phyloP scores from a whole-genome alignment of 1,284 basidiomycete species.

The Inonotus obliquus region DNA sequence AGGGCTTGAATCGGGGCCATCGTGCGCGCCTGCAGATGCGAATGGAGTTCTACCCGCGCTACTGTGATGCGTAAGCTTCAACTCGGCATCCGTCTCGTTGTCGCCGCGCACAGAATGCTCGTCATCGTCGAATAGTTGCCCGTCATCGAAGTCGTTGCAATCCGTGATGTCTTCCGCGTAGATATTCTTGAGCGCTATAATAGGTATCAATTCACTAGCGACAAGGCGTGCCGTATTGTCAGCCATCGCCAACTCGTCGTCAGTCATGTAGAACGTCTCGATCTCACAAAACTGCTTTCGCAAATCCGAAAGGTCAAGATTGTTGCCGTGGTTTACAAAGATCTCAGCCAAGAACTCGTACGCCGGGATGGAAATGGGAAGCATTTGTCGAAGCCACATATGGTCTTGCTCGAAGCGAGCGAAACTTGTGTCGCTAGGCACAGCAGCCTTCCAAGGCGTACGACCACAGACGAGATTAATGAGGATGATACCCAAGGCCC shows the following conservation, averaged over 20 bases:
- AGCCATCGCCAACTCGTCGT: constrained; percentile 2
- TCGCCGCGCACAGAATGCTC: neutral
- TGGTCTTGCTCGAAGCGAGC: constrained; percentile 43
- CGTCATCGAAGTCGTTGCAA: neutral
- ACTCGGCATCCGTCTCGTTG: neutral
- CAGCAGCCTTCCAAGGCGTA: constrained; percentile 65
- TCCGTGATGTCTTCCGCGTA: neutral
- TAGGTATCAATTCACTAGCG: constrained; percentile 10
- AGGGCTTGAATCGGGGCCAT: neutral
- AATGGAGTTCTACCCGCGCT: neutral
- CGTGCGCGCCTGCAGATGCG: neutral
- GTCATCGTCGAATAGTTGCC: constrained; percentile 4
- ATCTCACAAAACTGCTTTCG: constrained; percentile 23
- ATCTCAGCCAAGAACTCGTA: constrained; percentile 32
- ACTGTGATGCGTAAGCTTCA: neutral
- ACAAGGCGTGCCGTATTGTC: constrained; percentile 6
- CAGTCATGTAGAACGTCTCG: constrained; percentile 25
- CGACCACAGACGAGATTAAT: constrained; percentile 63
- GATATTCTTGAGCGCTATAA: constrained; percentile 1
- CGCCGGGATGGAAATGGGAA: constrained; percentile 41
- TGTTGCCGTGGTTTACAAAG: constrained; percentile 25
- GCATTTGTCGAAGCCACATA: constrained; percentile 41
- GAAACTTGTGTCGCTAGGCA: constrained; percentile 53
- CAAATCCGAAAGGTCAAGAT: constrained; percentile 26
- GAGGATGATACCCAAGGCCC: constrained; percentile 66